phyloP scores from a whole-genome alignment of 768 basidiomycete species.

The Lentinus tigrinus region DNA sequence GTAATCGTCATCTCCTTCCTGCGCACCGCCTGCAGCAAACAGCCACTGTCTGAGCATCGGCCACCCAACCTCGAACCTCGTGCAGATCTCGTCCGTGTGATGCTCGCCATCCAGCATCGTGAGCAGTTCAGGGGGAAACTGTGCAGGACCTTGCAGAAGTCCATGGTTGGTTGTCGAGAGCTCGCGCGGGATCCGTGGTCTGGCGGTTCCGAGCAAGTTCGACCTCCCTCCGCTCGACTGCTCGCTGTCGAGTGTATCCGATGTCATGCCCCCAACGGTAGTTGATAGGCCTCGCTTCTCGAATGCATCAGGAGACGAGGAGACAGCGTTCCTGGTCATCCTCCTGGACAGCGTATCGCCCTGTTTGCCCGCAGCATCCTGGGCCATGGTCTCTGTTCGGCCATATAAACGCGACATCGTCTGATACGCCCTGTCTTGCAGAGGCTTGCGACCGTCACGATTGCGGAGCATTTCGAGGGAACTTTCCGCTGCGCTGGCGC shows the following conservation, averaged over 20 bases:
- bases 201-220: slow-evolving; percentile 30
- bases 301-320: slow-evolving; percentile 7
- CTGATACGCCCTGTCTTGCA: slow-evolving; percentile 18
- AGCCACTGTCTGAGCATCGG: slow-evolving; percentile 76
- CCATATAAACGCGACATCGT: slow-evolving; percentile 22
- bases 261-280: not conserved
- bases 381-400: slow-evolving; percentile 2
- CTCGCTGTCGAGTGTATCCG: slow-evolving; percentile 25
- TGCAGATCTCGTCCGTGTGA: slow-evolving; percentile 88
- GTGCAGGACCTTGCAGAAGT: slow-evolving; percentile 22
- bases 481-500: slow-evolving; percentile 67
- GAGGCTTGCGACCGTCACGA: slow-evolving; percentile 33
- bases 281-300: not conserved
- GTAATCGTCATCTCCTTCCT: slow-evolving; percentile 59
- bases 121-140: slow-evolving; percentile 57
- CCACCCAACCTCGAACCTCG: slow-evolving; percentile 83
- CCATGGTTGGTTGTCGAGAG: slow-evolving; percentile 53
- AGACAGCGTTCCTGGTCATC: slow-evolving; percentile 1
- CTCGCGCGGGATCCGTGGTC: slow-evolving; percentile 54
- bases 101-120: slow-evolving; percentile 82
- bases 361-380: not conserved
- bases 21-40: slow-evolving; percentile 53
- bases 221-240: slow-evolving; percentile 27
- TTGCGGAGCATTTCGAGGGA: slow-evolving; percentile 64
- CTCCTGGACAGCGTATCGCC: not conserved